These are phyloP conservation scores for Bipolaris cookei DNA, from an alignment of 2,329 filamentous ascomycete species.

Conservation along the genomic window DNA sequence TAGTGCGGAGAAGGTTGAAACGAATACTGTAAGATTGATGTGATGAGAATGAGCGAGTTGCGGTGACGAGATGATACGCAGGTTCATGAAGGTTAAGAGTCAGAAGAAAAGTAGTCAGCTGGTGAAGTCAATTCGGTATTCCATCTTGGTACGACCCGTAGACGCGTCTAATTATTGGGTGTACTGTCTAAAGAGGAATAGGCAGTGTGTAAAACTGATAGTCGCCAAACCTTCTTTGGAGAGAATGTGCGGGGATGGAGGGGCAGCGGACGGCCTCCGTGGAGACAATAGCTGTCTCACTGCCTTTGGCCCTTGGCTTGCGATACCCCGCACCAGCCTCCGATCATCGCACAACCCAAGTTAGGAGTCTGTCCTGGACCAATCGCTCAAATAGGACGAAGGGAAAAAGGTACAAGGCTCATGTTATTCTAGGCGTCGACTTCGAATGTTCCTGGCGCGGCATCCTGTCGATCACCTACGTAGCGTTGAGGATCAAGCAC, in stretches of 20 bases:
- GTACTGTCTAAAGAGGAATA: not conserved
- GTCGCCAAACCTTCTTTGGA: slow-evolving; percentile 22
- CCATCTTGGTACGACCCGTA: slow-evolving; percentile 10
- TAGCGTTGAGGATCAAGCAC: not conserved
- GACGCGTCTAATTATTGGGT: slow-evolving; percentile 5
- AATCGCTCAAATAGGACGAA: not conserved
- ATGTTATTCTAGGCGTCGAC: not conserved
- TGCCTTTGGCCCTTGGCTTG: not conserved
- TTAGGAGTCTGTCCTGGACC: not conserved
- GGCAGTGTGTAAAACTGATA: not conserved
- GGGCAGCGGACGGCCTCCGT: slow-evolving; percentile 8
- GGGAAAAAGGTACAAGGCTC: not conserved
- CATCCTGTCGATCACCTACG: not conserved
- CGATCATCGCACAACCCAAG: not conserved
- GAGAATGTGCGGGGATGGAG: slow-evolving; percentile 13
- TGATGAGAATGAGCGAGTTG: not conserved
- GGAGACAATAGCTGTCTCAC: slow-evolving; percentile 3
- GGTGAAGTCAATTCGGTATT: slow-evolving; percentile 1
- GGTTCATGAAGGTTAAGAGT: not conserved
- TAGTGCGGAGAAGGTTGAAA: not conserved
- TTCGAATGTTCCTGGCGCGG: not conserved
- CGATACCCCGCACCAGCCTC: slow-evolving; percentile 6
- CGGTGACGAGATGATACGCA: not conserved
- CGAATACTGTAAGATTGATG: not conserved
- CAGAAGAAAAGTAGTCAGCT: not conserved